Evolutionary conservation across 176 grass and related monocot genomes (phyloP), one percentile per base, ranked within the genome.

Genomic region (Bonia amplexicaulis): DNA sequence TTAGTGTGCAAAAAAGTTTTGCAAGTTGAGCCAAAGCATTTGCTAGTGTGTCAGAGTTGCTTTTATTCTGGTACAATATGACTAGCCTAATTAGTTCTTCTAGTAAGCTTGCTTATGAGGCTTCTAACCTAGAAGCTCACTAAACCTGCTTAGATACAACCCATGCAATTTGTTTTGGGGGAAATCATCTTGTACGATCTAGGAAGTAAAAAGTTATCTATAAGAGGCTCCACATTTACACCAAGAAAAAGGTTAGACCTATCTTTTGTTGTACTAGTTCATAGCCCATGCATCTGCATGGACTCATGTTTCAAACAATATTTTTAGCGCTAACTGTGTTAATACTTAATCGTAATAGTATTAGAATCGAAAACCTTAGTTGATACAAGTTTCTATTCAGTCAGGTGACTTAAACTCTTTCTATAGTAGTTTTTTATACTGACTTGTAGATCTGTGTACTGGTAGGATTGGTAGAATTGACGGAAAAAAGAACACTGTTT

Each of bases 101-200:
- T 6, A 61, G 37, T 76, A 64, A 47, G 13, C 31, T 59, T 76
- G 42, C 20, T 29, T 23, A 6, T 81, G 80, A 29, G 49, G n/a
- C 33, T 35, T 74, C 44, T 64, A 74, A 74, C 20, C 69, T 64
- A 84, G 58, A 63, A 37, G 70, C 70, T 65, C 71, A 84, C 27
- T 44, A 64, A 49, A 63, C 58, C 57, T 84, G 12, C 58, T 23
- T 68, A 68, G 22, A 25, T 29, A 75, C 74, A 75, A 64, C 27
- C 16, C 12, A 16, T 51, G 48, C 33, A 10, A 25, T 62, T 20
- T 74, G 62, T 74, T 73, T 52, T 1, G 60, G 6, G n/a, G 47
- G 22, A 76, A 26, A 54, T 31, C 1, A 49, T 52, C 22, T 76
- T 75, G 44, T 84, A 53, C 17, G 68, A 19, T 63, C 55, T 37